Base-by-base conservation (phyloP, 108 stramenopile genomes). In the Nitzschia inconspicua region DNA sequence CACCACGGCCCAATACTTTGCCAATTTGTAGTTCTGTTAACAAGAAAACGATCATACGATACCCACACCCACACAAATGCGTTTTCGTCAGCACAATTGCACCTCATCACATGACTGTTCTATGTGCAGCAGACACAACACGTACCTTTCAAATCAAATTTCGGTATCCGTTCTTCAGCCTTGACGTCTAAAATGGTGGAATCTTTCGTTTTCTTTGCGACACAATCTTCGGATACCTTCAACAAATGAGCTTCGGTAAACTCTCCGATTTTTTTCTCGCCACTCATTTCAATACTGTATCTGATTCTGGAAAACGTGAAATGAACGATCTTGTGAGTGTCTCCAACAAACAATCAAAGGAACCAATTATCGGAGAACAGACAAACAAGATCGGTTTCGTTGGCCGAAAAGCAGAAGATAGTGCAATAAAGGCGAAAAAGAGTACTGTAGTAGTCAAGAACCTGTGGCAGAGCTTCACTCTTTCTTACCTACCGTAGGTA, bases 1-100 rank as follows among this genome's bases (percentile, higher is more conserved):
- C 91, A 28, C 91, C 91, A 4, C 81, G 57, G 13, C 91, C 91
- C 26, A 93, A 63, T 3, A 88, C 84, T 63, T 57, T 58, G n/a
- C 91, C 91, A 11, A 88, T 43, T 24, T 47, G 61, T 10, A 89
- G 56, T 68, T 93, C 91, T 86, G 8, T 24, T 27, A 26, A n/a
- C 39, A 58, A 22, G 20, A 40, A 47, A 30, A 39, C 16, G 30
- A 42, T 58, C 3, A 43, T 18, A 31, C 0, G 22, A 31, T 14
- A 31, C 1, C 8, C 26, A n/a, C 7, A 30, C 14, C 16, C 0
- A 52, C n/a, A 28, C 26, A 18, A 19, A 16, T 47, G 18, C 18
- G 19, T 10, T 16, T 47, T 39, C n/a, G 37, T 39, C 37, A 14
- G 11, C 14, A 39, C 14, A 39, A 14, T 11, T 11, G 1, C n/a